Evolutionary conservation across 768 basidiomycete species (phyloP).

Genomic region (Pisolithus albus): DNA sequence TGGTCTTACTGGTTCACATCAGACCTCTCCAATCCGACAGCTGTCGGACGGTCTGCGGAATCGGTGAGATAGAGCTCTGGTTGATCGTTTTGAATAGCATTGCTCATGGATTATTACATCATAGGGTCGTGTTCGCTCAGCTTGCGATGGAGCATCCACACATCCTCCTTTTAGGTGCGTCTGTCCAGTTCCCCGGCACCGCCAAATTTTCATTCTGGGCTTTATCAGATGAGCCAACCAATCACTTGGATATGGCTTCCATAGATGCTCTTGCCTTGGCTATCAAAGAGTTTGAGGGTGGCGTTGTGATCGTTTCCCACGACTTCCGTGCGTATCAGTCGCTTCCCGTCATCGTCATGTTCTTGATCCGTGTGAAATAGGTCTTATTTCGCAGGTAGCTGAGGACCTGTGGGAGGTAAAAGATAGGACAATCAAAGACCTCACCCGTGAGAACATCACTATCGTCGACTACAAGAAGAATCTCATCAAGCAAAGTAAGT

Average conservation of each 20-base stretch:
- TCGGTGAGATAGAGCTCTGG: conserved; percentile 45
- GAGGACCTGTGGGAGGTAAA: conserved; percentile 99
- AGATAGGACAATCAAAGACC: conserved; percentile 84
- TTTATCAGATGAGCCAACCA: conserved; percentile 80
- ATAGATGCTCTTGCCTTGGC: conserved; percentile 94
- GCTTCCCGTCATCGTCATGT: conserved; percentile 3
- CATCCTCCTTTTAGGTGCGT: conserved; percentile 75
- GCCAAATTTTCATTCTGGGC: conserved; percentile 1
- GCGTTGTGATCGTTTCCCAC: conserved; percentile 98
- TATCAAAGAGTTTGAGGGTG: conserved; percentile 96
- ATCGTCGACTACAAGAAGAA: conserved; percentile 93
- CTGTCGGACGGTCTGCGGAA: conserved; percentile 95
- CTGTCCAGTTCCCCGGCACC: conserved; percentile 4
- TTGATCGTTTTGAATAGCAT: conserved; percentile 1
- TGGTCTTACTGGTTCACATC: conserved; percentile 90
- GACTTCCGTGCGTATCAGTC: conserved; percentile 78
- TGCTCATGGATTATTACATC: conserved; percentile 13
- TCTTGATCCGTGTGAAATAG: conserved; percentile 31
- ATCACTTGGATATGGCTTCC: conserved; percentile 96
- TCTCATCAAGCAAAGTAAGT: conserved; percentile 71
- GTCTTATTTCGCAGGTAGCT: conserved; percentile 94
- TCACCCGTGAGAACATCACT: conserved; percentile 85
- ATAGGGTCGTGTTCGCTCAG: conserved; percentile 90
- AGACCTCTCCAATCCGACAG: conserved; percentile 89
- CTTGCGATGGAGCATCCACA: conserved; percentile 97